A percentile compares a stretch with the other conserved stretches of the same genome.
Conservation (phyloP, 75 land plant genomes). For the Selaginella moellendorffii region DNA sequence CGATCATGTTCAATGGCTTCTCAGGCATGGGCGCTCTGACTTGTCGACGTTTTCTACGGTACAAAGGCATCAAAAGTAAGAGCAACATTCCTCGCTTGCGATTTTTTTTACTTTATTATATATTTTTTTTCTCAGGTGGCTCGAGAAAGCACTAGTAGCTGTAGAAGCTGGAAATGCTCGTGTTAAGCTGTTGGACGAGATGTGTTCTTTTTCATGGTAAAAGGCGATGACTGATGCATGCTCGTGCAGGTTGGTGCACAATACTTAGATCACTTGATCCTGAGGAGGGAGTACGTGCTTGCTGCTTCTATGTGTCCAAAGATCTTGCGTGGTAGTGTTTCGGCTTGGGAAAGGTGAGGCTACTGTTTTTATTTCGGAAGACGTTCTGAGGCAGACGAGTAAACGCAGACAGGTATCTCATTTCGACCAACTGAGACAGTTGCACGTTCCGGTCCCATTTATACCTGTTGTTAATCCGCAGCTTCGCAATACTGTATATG, state of each 20-base stretch:
- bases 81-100: no score
- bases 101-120: no score
- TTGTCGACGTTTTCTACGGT: no score
- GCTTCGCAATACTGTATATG: conserved; percentile 87
- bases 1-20: conserved; percentile 91
- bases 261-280: conserved; percentile 83
- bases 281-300: conserved; percentile 84
- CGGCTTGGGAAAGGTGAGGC: conserved; percentile 89
- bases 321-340: conserved; percentile 74
- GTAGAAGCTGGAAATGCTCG: conserved; percentile 84
- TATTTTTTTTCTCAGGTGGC: no score
- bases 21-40: conserved; percentile 90
- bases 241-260: conserved; percentile 76
- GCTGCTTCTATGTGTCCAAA: conserved; percentile 94
- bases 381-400: conserved; percentile 27
- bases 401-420: conserved; percentile 97
- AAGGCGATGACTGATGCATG: no score
- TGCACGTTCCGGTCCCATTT: conserved; percentile 75
- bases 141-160: conserved; percentile 87
- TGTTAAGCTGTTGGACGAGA: conserved; percentile 77
- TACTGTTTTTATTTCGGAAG: conserved; percentile 24
- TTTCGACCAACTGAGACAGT: conserved; percentile 84
- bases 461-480: conserved; percentile 84
- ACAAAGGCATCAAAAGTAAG: no score
- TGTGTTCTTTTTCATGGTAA: no score